Conservation (phyloP, 805 yeast genomes). For the Pichia nanzhaoensis region DNA sequence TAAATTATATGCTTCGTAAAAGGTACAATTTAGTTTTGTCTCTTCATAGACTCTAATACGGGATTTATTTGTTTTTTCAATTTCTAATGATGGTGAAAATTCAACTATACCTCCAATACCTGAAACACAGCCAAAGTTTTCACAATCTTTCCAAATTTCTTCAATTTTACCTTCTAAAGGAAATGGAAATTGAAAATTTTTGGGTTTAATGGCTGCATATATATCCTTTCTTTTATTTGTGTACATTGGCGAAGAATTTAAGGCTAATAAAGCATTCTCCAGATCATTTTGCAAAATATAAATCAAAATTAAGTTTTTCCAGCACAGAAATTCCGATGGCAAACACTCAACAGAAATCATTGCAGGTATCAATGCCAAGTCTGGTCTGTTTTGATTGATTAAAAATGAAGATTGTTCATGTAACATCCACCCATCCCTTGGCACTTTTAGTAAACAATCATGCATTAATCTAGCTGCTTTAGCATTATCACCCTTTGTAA, state of each 20-base stretch:
- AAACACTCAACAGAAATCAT: conserved; percentile 53
- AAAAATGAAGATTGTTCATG: conserved; percentile 61
- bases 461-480: conserved; percentile 41
- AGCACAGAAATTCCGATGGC: conserved; percentile 71
- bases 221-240: conserved; percentile 40
- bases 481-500: conserved; percentile 38
- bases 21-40: conserved; percentile 45
- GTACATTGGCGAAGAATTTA: conserved; percentile 74
- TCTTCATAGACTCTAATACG: conserved; percentile 45
- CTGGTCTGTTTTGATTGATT: conserved; percentile 44
- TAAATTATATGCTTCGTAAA: conserved; percentile 57
- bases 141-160: conserved; percentile 40
- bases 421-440: conserved; percentile 54
- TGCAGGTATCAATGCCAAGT: conserved; percentile 54
- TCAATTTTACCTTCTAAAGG: conserved; percentile 50
- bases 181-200: conserved; percentile 39
- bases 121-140: conserved; percentile 27
- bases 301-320: conserved; percentile 59
- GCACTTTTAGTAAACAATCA: conserved; percentile 32
- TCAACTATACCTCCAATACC: conserved; percentile 31
- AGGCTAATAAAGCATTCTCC: conserved; percentile 53
- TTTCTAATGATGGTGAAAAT: conserved; percentile 28
- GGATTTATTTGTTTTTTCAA: conserved; percentile 40
- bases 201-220: conserved; percentile 37
- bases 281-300: conserved; percentile 52